phyloP scores from a whole-genome alignment of 352 stramenopile genomes.

The Stramenopiles sp. region DNA sequence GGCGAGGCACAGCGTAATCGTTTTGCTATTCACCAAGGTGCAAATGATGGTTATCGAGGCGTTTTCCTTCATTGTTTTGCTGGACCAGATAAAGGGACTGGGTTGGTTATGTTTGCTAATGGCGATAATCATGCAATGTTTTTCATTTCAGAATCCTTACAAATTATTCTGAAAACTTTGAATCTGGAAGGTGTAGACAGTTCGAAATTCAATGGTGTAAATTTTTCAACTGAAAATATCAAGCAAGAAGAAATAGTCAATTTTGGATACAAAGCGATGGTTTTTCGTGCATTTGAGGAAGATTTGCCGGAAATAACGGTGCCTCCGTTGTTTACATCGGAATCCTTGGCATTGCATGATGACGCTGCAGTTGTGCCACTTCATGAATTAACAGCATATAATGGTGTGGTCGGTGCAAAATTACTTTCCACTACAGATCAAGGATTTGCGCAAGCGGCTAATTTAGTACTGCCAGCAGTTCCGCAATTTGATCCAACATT shows the following conservation, averaged over 20 bases:
- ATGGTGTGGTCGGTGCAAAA: neutral
- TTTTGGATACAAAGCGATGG: neutral
- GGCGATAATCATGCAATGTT: neutral
- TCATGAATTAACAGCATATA: neutral
- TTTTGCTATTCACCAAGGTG: conserved; percentile 24
- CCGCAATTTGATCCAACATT: neutral
- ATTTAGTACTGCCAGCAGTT: neutral
- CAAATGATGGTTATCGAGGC: conserved; percentile 25
- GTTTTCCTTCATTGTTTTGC: conserved; percentile 27
- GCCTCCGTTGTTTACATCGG: neutral
- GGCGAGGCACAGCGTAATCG: conserved; percentile 17
- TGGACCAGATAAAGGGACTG: conserved; percentile 16
- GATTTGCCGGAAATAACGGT: neutral
- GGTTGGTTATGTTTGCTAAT: conserved; percentile 8
- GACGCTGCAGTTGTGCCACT: neutral
- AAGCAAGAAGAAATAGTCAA: neutral
- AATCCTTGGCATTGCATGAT: too few relatives aligned
- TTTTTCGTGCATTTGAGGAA: neutral
- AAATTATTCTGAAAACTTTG: neutral
- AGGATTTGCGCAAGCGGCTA: neutral
- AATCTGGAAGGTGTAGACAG: neutral
- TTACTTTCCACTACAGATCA: neutral
- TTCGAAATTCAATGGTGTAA: neutral
- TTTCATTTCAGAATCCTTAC: neutral
- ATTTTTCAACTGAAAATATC: neutral